These are phyloP conservation scores for Aspergillus alliaceus DNA, from an alignment of 2,329 filamentous ascomycete genomes.

Conservation along the genomic window DNA sequence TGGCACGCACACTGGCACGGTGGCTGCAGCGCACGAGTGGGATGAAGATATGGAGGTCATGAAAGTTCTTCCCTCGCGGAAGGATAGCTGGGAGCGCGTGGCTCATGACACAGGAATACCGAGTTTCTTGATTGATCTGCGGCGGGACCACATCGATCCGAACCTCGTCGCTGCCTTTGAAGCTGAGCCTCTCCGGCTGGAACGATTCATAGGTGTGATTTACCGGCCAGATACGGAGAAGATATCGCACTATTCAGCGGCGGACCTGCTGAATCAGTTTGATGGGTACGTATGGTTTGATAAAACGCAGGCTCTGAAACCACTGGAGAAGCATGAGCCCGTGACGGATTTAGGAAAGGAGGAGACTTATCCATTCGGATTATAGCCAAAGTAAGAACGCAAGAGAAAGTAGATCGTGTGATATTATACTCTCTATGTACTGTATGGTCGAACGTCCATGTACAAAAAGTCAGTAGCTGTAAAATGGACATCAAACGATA, in stretches of 20 bases:
- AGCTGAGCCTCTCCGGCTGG: conserved; percentile 37
- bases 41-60: conserved; percentile 54
- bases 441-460: background rate
- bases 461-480: background rate
- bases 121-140: conserved; percentile 50
- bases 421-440: too few relatives aligned
- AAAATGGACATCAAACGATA: background rate
- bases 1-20: conserved; percentile 52
- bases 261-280: conserved; percentile 50
- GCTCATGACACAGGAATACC: conserved; percentile 49
- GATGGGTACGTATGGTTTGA: conserved; percentile 55
- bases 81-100: conserved; percentile 52
- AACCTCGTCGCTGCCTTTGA: conserved; percentile 38
- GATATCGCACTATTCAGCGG: conserved; percentile 50
- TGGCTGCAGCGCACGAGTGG: conserved; percentile 54
- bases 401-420: background rate
- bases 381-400: conserved; percentile 35
- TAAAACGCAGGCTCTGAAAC: conserved; percentile 44
- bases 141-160: conserved; percentile 35
- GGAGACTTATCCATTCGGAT: conserved; percentile 55
- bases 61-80: conserved; percentile 46
- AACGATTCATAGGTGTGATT: conserved; percentile 56
- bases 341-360: conserved; percentile 41
- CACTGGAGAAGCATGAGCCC: conserved; percentile 50
- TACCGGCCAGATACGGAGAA: conserved; percentile 53